phyloP scores from a whole-genome alignment of 345 rosid genomes.

The Hibiscus tridactylites region DNA sequence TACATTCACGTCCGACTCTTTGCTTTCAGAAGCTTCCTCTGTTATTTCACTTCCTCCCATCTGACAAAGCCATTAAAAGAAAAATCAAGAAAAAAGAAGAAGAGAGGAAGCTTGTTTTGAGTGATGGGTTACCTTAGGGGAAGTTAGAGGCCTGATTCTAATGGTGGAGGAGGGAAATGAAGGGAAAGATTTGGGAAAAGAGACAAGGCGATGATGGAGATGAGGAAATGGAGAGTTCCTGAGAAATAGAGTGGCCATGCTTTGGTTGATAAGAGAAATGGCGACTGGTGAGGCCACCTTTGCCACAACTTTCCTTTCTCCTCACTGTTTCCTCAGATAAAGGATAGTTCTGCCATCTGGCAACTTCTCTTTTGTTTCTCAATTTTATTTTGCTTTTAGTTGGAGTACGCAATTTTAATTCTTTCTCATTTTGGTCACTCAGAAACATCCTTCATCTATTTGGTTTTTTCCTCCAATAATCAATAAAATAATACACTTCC shows the following conservation, averaged over 20 bases:
- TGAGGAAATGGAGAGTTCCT: slow-evolving; percentile 20
- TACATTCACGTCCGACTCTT: slow-evolving; percentile 6
- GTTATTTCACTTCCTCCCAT: slow-evolving; percentile 48
- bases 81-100: neutral
- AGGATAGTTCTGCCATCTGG: neutral
- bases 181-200: slow-evolving; percentile 13
- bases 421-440: no score
- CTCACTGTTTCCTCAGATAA: neutral
- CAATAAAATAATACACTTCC: no score
- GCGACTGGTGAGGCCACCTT: neutral
- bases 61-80: slow-evolving; percentile 20
- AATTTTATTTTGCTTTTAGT: no score
- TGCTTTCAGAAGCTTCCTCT: slow-evolving; percentile 24
- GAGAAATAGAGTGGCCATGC: slow-evolving; percentile 36
- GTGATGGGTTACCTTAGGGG: slow-evolving; percentile 21
- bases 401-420: no score
- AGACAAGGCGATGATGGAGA: neutral
- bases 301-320: slow-evolving; percentile 4
- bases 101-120: neutral
- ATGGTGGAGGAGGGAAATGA: slow-evolving; percentile 2
- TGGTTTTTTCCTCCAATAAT: no score
- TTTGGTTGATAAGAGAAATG: neutral
- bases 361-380: neutral
- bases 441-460: no score
- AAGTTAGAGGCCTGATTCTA: slow-evolving; percentile 20